Evolutionary conservation across 2,329 filamentous ascomycete species (phyloP), one percentile per base, ranked within the genome.

Genomic region (Lachnellula arida): DNA sequence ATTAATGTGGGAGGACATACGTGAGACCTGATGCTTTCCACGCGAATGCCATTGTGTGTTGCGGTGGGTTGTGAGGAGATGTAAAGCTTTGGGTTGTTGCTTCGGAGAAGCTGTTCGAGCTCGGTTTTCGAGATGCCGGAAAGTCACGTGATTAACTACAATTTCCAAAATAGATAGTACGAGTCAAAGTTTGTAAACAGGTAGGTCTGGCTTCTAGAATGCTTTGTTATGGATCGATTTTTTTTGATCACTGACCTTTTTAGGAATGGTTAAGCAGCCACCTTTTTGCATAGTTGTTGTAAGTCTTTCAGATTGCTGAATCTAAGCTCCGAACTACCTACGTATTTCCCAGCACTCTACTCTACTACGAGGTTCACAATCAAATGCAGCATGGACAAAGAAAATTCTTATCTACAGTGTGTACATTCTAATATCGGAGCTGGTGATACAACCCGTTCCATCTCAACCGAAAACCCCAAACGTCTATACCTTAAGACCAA

Each of bases 1-100:
- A 35, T 17, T 25, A 53, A n/a, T 47, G 17, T n/a, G 17, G 44
- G 28, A 4, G 34, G 11, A 32, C 68, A 43, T 70, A 71, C 69
- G 68, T 95, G 74, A 97, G 82, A 78, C 94, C 94, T 75, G 94
- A 90, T 73, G 92, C 85, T 89, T 97, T 97, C 94, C 93, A 99
- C 74, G 92, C 90, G 81, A 92, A 93, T 79, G 88, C 82, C 94
- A 97, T 99, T 69, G 57, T 68, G 60, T 64, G 40, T 58, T 63
- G 58, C 59, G 56, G 57, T 49, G 48, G 39, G 51, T 63, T 63
- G 59, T 63, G 56, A 58, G 51, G 56, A 51, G 51, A 39, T 62
- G 37, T 57, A 51, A 42, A 50, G 51, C 56, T 57, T 61, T 57
- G 59, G 34, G 49, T 44, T 49, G 49, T 54, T 55, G 42, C 60